Base-by-base conservation (phyloP, 2,329 filamentous ascomycete genomes). In the Talaromyces sp. region DNA sequence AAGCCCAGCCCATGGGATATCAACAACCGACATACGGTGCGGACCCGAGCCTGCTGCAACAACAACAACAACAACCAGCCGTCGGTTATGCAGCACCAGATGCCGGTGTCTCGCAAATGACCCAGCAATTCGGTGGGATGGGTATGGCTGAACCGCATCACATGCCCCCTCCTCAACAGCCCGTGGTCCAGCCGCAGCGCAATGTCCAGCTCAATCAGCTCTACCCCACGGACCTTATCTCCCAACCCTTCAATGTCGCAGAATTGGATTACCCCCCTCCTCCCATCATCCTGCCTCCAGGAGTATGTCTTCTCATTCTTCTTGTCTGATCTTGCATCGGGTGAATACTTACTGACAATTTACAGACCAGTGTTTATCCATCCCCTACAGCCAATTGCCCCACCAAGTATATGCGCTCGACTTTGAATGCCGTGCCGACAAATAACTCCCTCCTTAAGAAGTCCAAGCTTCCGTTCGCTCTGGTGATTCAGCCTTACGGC, bases 401-500 rank as follows among this genome's bases (percentile, higher is more conserved):
- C 49, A 84, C 92, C 20, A 95, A 95, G 80, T 99, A 95, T 72
- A 87, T 97, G 60, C 90, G 94, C 64, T 97, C 94, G 17, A 97
- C 94, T 5, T 78, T 99, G 60, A 97, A 97, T 73, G 91, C 91
- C 22, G 87, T 97, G 39, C 94, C 94, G 2, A 96, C 91, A 19
- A 97, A 90, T 53, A 86, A 95, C 73, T 94, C 90, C 17, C 82
- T 97, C 22, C 82, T 99, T 55, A 99, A 97, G 79, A 97, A 97
- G 79, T 96, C 92, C 51, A 94, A 92, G 74, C 82, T 99, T 53
- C 94, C 94, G 0, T 96, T 97, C 70, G 92, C 93, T 36, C 86
- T 99, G 33, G 87, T 97, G 58, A 97, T 99, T 61, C 93, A 97
- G 75, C 94, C 94, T 13, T 99, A 97, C 68, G 91, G 87, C 35